A percentile compares a stretch with the other conserved stretches of the same genome.
These are phyloP conservation scores for Hemisphaericaspora subhashii DNA, from an alignment of 1,139 yeast genomes.

Conservation along the genomic window DNA sequence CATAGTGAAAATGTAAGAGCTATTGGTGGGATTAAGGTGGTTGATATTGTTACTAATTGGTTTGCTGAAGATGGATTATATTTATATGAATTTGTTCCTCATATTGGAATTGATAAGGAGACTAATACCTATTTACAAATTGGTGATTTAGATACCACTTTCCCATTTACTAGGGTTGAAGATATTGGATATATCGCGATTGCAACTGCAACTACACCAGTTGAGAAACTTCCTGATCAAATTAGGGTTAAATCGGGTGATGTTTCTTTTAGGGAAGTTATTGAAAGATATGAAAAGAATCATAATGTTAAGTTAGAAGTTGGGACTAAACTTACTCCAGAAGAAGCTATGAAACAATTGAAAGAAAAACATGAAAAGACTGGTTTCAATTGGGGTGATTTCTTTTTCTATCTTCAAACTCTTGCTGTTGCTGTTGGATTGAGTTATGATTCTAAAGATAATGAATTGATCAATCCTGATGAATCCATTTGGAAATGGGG, in stretches of 20 bases:
- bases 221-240: conserved; percentile 43
- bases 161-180: conserved; percentile 31
- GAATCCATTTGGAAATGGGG: conserved; percentile 56
- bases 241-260: conserved; percentile 45
- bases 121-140: conserved; percentile 35
- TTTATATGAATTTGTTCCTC: conserved; percentile 33
- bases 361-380: conserved; percentile 23
- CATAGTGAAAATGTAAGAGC: conserved; percentile 43
- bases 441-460: conserved; percentile 36
- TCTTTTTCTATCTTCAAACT: conserved; percentile 32
- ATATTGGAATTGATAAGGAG: conserved; percentile 38
- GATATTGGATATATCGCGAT: conserved; percentile 55
- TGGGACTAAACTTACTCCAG: conserved; percentile 23
- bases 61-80: conserved; percentile 45
- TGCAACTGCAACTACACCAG: conserved; percentile 31
- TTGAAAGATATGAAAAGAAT: conserved; percentile 40
- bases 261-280: conserved; percentile 38
- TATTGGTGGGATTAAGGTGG: conserved; percentile 48
- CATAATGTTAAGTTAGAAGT: conserved; percentile 38
- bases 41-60: conserved; percentile 45
- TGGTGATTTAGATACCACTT: conserved; percentile 40
- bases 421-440: conserved; percentile 30
- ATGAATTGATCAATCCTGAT: conserved; percentile 56
- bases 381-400: conserved; percentile 32
- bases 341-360: conserved; percentile 32